Evolutionary conservation across 2,329 filamentous ascomycete species (phyloP).

Genomic region (Akanthomyces lecanii): DNA sequence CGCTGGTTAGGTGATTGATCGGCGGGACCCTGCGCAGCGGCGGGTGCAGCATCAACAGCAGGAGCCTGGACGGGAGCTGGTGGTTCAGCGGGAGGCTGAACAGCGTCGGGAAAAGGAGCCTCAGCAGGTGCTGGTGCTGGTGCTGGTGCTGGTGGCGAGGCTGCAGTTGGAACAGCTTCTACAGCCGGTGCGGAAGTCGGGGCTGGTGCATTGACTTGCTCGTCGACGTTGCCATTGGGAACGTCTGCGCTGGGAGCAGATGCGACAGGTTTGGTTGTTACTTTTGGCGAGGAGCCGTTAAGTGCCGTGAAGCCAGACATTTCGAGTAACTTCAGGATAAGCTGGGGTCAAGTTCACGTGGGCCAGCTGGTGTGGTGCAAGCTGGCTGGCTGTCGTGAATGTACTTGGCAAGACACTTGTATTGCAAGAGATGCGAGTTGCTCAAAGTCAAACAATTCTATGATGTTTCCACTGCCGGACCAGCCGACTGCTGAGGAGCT

Average conservation of each 20-base stretch:
- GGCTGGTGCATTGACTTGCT: background rate
- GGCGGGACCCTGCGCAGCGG: conserved; percentile 24
- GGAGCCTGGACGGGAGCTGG: background rate
- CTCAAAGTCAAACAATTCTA: background rate
- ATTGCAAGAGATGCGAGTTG: background rate
- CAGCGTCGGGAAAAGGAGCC: conserved; percentile 5
- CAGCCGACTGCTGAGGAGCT: conserved; percentile 5
- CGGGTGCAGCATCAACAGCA: conserved; percentile 22
- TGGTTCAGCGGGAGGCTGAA: background rate
- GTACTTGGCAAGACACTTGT: background rate
- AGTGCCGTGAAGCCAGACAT: conserved; percentile 52
- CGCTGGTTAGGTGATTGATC: conserved; percentile 26
- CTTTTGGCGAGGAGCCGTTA: conserved; percentile 46
- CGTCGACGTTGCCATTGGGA: background rate
- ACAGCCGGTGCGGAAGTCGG: background rate
- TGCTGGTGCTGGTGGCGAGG: conserved; percentile 9
- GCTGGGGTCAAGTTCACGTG: background rate
- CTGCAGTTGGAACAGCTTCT: conserved; percentile 1
- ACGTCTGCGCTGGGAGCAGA: background rate
- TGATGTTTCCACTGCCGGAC: background rate
- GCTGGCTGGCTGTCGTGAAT: background rate
- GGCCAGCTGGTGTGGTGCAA: background rate
- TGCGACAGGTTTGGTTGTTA: background rate
- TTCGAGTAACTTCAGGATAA: conserved; percentile 1
- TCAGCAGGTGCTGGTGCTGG: conserved; percentile 26